A percentile compares a stretch with the other conserved stretches of the same genome.
phyloP scores from a whole-genome alignment of 768 basidiomycete species.

The Phlebiopsis flavidoalba region DNA sequence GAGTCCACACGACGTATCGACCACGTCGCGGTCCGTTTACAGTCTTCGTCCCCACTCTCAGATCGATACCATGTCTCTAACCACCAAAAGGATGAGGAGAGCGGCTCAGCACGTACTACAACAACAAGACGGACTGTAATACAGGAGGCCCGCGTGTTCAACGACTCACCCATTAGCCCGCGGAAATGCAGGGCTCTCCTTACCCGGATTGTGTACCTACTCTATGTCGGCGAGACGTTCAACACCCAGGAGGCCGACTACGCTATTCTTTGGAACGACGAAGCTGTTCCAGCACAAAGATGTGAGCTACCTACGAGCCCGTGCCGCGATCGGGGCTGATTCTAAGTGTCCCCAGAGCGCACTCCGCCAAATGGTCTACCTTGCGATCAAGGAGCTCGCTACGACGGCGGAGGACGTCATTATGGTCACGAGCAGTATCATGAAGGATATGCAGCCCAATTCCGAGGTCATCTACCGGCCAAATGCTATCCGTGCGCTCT shows the following conservation, averaged over 20 bases:
- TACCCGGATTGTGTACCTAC: constrained; percentile 92
- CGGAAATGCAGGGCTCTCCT: constrained; percentile 94
- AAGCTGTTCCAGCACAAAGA: constrained; percentile 99
- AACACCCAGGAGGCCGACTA: constrained; percentile 94
- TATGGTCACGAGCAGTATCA: constrained; percentile 98
- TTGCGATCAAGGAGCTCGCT: constrained; percentile 97
- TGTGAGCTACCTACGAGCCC: constrained; percentile 46
- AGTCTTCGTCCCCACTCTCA: constrained; percentile 2
- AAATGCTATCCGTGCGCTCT: constrained; percentile 94
- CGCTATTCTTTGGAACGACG: constrained; percentile 96
- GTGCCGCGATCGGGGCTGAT: not conserved
- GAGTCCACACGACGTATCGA: constrained; percentile 4
- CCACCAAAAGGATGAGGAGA: constrained; percentile 97
- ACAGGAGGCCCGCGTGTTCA: constrained; percentile 98
- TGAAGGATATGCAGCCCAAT: constrained; percentile 99
- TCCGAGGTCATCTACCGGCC: constrained; percentile 98
- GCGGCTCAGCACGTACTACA: constrained; percentile 86
- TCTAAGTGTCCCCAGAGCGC: constrained; percentile 56
- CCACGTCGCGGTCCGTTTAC: constrained; percentile 14
- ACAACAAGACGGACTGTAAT: constrained; percentile 98
- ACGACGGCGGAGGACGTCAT: constrained; percentile 97
- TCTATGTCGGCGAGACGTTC: constrained; percentile 95
- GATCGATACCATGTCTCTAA: constrained; percentile 57
- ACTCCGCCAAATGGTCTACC: constrained; percentile 94
- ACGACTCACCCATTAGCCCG: constrained; percentile 97